Evolutionary conservation across 768 basidiomycete genomes (phyloP).

Genomic region (Amanita brunnescens): DNA sequence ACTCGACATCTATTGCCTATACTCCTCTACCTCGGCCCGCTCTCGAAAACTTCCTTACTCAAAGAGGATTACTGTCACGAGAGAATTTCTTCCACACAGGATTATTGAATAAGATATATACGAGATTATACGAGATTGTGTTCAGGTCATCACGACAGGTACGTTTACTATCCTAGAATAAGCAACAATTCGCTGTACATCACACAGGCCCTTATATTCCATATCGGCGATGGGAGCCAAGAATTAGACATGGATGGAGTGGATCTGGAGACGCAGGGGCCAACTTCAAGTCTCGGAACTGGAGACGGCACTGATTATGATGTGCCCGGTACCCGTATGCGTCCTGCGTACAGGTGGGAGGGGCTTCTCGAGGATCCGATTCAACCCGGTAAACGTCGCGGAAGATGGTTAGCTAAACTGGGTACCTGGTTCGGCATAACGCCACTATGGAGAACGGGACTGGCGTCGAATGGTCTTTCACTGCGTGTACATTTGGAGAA

Average conservation of each 20-base stretch:
- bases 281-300: conserved; percentile 50
- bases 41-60: conserved; percentile 54
- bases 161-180: conserved; percentile 13
- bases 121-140: conserved; percentile 59
- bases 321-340: conserved; percentile 45
- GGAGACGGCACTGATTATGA: conserved; percentile 70
- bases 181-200: not conserved
- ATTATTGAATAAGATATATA: conserved; percentile 64
- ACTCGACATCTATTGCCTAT: conserved; percentile 64
- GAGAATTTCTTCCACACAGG: conserved; percentile 51
- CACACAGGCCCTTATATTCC: conserved; percentile 51
- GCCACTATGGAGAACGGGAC: conserved; percentile 48
- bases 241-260: conserved; percentile 60
- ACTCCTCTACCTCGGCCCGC: conserved; percentile 55
- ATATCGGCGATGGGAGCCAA: conserved; percentile 41
- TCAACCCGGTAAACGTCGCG: conserved; percentile 24
- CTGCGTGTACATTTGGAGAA: conserved; percentile 49
- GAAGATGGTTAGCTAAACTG: conserved; percentile 42
- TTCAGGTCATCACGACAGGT: conserved; percentile 48
- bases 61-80: conserved; percentile 49
- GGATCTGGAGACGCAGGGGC: conserved; percentile 41
- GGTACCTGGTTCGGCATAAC: conserved; percentile 64
- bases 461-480: conserved; percentile 46
- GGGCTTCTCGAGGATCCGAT: conserved; percentile 51
- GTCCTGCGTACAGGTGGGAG: conserved; percentile 66